phyloP scores from a whole-genome alignment of 2,329 filamentous ascomycete genomes.

The Aspergillus sp. region DNA sequence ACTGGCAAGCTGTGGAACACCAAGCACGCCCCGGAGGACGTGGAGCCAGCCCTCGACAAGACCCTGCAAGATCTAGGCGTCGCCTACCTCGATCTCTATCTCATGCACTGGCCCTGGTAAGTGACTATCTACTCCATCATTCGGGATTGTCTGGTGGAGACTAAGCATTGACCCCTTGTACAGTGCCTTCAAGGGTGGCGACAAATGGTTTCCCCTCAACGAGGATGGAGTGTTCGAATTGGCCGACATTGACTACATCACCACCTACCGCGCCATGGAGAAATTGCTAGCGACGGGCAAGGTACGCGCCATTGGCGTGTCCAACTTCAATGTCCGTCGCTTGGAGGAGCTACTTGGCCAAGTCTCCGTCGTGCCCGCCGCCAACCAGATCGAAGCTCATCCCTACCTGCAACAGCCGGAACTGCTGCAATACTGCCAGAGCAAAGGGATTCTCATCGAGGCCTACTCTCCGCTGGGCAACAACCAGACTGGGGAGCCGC shows the following conservation, averaged over 20 bases:
- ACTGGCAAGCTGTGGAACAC: slow-evolving; percentile 84
- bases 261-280: slow-evolving; percentile 61
- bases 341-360: slow-evolving; percentile 70
- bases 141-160: too few relatives aligned
- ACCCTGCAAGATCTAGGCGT: slow-evolving; percentile 60
- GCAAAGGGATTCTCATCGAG: not conserved
- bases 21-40: slow-evolving; percentile 65
- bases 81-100: not conserved
- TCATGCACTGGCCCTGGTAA: slow-evolving; percentile 25
- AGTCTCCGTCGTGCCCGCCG: slow-evolving; percentile 65
- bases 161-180: not conserved
- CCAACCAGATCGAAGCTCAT: slow-evolving; percentile 62
- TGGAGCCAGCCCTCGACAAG: slow-evolving; percentile 61
- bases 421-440: slow-evolving; percentile 15
- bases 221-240: slow-evolving; percentile 25
- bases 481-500: slow-evolving; percentile 48
- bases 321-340: slow-evolving; percentile 71
- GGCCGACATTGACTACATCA: slow-evolving; percentile 25
- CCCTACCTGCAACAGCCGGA: slow-evolving; percentile 2
- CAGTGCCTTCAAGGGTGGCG: slow-evolving; percentile 23
- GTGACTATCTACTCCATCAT: not conserved
- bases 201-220: slow-evolving; percentile 28
- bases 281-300: slow-evolving; percentile 59
- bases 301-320: slow-evolving; percentile 69
- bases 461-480: slow-evolving; percentile 56